Percentiles rank a stretch among this genome's conserved stretches.
These are phyloP conservation scores for Fusarium sp. DNA, from an alignment of 2,329 filamentous ascomycete species.

Conservation along the genomic window DNA sequence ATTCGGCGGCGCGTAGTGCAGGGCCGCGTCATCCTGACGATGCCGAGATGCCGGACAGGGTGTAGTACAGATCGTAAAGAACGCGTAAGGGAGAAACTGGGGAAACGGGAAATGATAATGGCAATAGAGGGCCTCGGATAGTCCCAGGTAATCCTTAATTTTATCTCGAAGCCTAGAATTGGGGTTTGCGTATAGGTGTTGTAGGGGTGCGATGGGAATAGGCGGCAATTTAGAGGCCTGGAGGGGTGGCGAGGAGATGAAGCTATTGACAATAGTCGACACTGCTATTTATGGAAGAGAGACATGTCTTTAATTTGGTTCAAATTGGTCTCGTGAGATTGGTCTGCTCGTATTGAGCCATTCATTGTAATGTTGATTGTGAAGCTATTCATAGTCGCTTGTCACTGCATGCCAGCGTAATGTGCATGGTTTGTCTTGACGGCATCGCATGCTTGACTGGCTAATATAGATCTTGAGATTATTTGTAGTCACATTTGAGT, in stretches of 20 bases:
- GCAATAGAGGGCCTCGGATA: neutral
- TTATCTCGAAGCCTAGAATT: constrained; percentile 17
- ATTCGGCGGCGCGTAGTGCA: constrained; percentile 30
- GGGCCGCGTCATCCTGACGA: constrained; percentile 42
- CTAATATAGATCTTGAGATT: neutral
- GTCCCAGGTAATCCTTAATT: constrained; percentile 2
- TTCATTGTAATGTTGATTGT: neutral
- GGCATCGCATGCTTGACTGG: too few relatives aligned
- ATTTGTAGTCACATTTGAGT: neutral
- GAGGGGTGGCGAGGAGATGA: neutral
- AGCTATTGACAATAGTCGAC: neutral
- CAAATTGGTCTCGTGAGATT: neutral
- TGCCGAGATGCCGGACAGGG: constrained; percentile 35
- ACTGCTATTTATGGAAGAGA: neutral
- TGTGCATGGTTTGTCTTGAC: too few relatives aligned
- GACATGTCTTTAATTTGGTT: neutral
- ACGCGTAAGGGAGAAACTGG: constrained; percentile 9
- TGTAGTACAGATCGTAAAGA: constrained; percentile 9
- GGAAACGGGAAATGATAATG: neutral
- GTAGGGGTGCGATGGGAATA: neutral
- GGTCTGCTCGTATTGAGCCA: neutral
- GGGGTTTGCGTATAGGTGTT: neutral
- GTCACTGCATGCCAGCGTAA: too few relatives aligned
- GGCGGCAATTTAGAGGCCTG: constrained; percentile 5
- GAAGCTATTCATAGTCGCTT: neutral